These are phyloP conservation scores for Cladophialophora bantiana DNA, from an alignment of 2,329 filamentous ascomycete species.

Conservation along the genomic window DNA sequence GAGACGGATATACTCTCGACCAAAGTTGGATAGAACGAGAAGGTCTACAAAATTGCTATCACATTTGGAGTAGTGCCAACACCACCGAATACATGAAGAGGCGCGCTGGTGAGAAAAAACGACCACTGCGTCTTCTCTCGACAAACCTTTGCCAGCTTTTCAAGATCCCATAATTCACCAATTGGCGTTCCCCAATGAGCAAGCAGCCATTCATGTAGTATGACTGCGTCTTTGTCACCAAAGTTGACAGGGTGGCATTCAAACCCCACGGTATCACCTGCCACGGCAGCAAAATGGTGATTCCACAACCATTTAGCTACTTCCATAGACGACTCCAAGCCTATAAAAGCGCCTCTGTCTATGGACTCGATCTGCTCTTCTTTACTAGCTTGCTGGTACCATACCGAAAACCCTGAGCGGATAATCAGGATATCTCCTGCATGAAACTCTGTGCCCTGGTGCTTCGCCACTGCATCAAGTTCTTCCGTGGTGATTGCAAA, in stretches of 20 bases:
- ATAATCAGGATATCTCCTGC: slow-evolving; percentile 71
- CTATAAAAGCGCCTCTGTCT: slow-evolving; percentile 51
- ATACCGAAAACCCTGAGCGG: slow-evolving; percentile 68
- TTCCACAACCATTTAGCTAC: slow-evolving; percentile 72
- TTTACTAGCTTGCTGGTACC: slow-evolving; percentile 57
- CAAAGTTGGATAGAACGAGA: too few relatives aligned
- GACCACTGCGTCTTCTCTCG: slow-evolving; percentile 46
- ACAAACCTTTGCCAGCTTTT: slow-evolving; percentile 47
- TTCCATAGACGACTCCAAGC: slow-evolving; percentile 60
- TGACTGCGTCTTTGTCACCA: slow-evolving; percentile 39
- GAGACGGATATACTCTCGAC: too few relatives aligned
- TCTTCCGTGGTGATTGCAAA: not conserved
- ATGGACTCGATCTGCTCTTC: slow-evolving; percentile 35
- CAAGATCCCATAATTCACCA: slow-evolving; percentile 55
- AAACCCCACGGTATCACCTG: slow-evolving; percentile 67
- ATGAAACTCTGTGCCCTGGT: slow-evolving; percentile 61
- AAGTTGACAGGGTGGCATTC: slow-evolving; percentile 64
- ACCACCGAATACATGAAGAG: slow-evolving; percentile 50
- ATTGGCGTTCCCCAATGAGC: slow-evolving; percentile 52
- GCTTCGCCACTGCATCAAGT: slow-evolving; percentile 44
- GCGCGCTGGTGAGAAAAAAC: slow-evolving; percentile 53
- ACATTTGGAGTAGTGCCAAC: slow-evolving; percentile 42
- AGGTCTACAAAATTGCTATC: slow-evolving; percentile 32
- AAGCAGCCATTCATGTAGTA: slow-evolving; percentile 48
- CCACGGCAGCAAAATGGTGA: slow-evolving; percentile 70